These are phyloP conservation scores for Pyrenophora teres DNA, from an alignment of 2,329 filamentous ascomycete species.

Conservation along the genomic window DNA sequence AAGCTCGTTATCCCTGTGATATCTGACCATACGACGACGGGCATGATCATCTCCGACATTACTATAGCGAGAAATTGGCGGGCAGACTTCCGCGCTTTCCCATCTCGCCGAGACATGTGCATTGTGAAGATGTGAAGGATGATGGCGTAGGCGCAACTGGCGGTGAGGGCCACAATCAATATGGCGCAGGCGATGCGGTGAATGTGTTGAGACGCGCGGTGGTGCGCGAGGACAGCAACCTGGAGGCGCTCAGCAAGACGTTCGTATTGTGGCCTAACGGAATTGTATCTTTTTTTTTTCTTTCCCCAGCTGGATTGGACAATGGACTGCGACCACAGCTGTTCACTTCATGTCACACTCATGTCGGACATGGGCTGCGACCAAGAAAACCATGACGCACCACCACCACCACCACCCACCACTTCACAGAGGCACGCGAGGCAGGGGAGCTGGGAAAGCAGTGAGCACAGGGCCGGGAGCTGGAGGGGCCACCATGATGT, in stretches of 20 bases:
- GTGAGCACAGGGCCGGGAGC: constrained; percentile 11
- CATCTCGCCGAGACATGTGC: neutral
- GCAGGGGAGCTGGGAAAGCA: neutral
- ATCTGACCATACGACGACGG: too few relatives aligned
- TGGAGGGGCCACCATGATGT: constrained; percentile 22
- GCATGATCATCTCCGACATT: neutral
- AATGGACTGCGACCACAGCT: neutral
- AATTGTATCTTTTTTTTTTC: too few relatives aligned
- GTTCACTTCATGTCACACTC: too few relatives aligned
- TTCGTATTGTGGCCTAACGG: too few relatives aligned
- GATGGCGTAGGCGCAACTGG: constrained; percentile 16
- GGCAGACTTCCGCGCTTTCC: neutral
- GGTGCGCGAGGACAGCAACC: constrained; percentile 9
- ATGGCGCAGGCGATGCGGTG: constrained; percentile 14
- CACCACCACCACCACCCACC: constrained; percentile 1
- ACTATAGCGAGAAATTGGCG: neutral
- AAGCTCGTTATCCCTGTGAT: too few relatives aligned
- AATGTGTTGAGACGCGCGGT: constrained; percentile 22
- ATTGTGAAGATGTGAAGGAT: neutral
- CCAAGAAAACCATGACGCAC: constrained; percentile 9
- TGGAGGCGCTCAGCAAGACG: too few relatives aligned
- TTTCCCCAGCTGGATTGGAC: neutral
- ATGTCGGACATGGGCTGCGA: neutral
- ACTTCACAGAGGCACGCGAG: constrained; percentile 18
- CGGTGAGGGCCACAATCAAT: constrained; percentile 24